phyloP scores from a whole-genome alignment of 140 eudicot genomes.

The Oenanthe javanica region DNA sequence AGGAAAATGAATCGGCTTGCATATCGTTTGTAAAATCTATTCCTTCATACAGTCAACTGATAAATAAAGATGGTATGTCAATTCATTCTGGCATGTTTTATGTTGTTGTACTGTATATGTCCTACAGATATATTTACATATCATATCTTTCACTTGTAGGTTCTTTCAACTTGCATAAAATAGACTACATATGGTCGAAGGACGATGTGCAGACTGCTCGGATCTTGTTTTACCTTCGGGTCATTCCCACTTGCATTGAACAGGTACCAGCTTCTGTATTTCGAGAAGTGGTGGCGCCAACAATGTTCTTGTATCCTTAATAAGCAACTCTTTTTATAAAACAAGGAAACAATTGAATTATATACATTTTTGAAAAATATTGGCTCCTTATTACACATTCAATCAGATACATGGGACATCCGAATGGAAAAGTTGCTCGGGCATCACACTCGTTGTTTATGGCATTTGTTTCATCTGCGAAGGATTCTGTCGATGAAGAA shows the following conservation, averaged over 20 bases:
- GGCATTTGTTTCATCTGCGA: slow-evolving; percentile 78
- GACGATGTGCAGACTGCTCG: slow-evolving; percentile 95
- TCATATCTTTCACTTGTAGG: slow-evolving; percentile 25
- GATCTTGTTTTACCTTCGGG: slow-evolving; percentile 71
- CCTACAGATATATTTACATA: not conserved
- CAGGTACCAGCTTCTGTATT: slow-evolving; percentile 55
- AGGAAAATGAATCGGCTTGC: slow-evolving; percentile 72
- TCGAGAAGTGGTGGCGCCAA: slow-evolving; percentile 60
- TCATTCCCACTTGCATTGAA: slow-evolving; percentile 80
- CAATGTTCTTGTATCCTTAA: slow-evolving; percentile 80
- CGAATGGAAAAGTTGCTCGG: slow-evolving; percentile 81
- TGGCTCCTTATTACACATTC: slow-evolving; percentile 32
- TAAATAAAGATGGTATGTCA: slow-evolving; percentile 46
- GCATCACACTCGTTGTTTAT: slow-evolving; percentile 79
- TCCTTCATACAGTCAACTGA: slow-evolving; percentile 70
- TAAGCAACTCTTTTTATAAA: not conserved
- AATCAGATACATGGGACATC: slow-evolving; percentile 88
- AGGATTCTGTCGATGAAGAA: slow-evolving; percentile 49
- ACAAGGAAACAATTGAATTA: not conserved
- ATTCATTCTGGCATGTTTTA: not conserved
- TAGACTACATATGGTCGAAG: slow-evolving; percentile 59
- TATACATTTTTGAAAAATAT: not conserved
- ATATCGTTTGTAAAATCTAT: slow-evolving; percentile 69
- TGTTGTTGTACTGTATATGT: not conserved
- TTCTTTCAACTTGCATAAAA: slow-evolving; percentile 25